Evolutionary conservation across 345 rosid genomes (phyloP), one percentile per base, ranked within the genome.

Genomic region (Brassica napus): DNA sequence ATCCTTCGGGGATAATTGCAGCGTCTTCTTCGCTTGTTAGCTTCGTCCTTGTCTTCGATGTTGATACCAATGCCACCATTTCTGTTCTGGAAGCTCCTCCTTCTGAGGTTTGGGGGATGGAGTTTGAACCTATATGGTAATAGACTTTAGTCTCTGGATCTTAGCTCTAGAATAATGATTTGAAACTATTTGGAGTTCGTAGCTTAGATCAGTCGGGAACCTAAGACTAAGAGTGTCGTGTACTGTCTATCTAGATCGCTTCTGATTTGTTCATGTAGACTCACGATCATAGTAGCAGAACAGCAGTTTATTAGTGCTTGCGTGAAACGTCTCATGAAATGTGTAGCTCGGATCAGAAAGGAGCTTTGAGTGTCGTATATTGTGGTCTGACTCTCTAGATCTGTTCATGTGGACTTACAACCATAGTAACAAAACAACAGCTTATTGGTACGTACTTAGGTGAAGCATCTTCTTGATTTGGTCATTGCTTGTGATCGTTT

Each of bases 21-120:
- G 97, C 98, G 0, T 91, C 98, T 8, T 93, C 99, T 10, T 90
- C 97, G 6, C 89, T 93, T 11, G 99, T 93, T 80, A 90, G 99
- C 88, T 90, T 93, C 79, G 90, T 95, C 4, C 87, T 98, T 18
- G 97, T 95, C 26, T 95, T 95, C 71, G 98, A 95, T 82, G 97
- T 93, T 14, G 97, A 95, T 49, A 93, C 98, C 66, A 95, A 91
- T 82, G 90, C 93, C 39, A 87, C 90, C 24, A 92, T 95, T 72
- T 97, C 98, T 47, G 85, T 91, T 61, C 88, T 95, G 64, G 98
- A 95, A 79, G 97, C 96, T 75, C 97, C 98, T 8, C 98, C 99
- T 7, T 91, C 98, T 18, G 98, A 95, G 84, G 94, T 93, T 65
- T 93, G 98, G 98, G 97, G 95, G 79, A 86, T 95, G 99, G 89